phyloP scores from a whole-genome alignment of 2,329 filamentous ascomycete genomes.

The Malbranchea zuffiana region DNA sequence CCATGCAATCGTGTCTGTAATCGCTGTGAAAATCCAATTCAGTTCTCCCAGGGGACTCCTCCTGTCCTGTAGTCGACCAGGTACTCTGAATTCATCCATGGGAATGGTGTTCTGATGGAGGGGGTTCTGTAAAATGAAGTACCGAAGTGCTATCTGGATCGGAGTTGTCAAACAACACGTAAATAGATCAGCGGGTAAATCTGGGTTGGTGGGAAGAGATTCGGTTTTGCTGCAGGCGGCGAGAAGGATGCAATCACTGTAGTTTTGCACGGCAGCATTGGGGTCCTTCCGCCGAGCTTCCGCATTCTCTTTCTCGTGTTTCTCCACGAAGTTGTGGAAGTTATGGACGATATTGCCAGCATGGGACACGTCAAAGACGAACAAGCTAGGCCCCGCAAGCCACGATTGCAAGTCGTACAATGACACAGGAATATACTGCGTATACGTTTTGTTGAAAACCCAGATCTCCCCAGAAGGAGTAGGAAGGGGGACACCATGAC shows the following conservation, averaged over 20 bases:
- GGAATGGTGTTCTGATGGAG: slow-evolving; percentile 54
- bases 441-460: slow-evolving; percentile 99
- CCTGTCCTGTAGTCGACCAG: slow-evolving; percentile 82
- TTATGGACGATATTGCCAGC: slow-evolving; percentile 92
- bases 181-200: slow-evolving; percentile 87
- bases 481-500: slow-evolving; percentile 90
- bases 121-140: slow-evolving; percentile 90
- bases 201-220: slow-evolving; percentile 86
- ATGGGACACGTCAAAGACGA: slow-evolving; percentile 96
- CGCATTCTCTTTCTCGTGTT: slow-evolving; percentile 80
- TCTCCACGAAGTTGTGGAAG: slow-evolving; percentile 87
- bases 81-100: slow-evolving; percentile 75
- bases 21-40: slow-evolving; percentile 99
- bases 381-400: slow-evolving; percentile 90
- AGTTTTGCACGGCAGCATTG: slow-evolving; percentile 50
- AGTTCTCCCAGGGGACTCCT: slow-evolving; percentile 88
- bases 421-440: slow-evolving; percentile 95
- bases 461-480: slow-evolving; percentile 95
- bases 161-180: slow-evolving; percentile 92
- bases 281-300: slow-evolving; percentile 67
- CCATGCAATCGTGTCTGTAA: slow-evolving; percentile 98
- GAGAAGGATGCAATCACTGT: slow-evolving; percentile 81
- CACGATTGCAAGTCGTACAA: slow-evolving; percentile 90
- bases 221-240: slow-evolving; percentile 86
- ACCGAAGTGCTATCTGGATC: slow-evolving; percentile 93